Evolutionary conservation across 106 monocot genomes (phyloP).

Genomic region (Dioscorea dumetorum): DNA sequence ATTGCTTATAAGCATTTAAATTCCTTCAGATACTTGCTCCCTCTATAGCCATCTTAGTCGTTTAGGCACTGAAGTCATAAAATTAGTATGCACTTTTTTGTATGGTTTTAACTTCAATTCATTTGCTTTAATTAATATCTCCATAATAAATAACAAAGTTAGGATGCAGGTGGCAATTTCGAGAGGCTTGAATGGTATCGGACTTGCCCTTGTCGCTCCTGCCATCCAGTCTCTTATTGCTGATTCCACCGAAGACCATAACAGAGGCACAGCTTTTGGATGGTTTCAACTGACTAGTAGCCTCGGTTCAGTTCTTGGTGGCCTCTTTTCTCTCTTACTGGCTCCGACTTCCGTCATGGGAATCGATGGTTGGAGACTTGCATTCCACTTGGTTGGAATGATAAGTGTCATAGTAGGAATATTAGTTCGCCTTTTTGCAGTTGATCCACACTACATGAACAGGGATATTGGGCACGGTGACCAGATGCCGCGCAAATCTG

Average conservation of each 20-base stretch:
- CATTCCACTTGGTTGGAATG: conserved; percentile 69
- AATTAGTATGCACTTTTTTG: too few species aligned
- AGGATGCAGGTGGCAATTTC: conserved; percentile 42
- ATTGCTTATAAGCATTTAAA: too few species aligned
- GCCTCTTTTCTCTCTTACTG: conserved; percentile 55
- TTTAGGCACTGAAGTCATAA: too few species aligned
- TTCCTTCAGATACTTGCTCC: too few species aligned
- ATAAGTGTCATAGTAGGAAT: conserved; percentile 72
- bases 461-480: background rate
- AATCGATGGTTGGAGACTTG: conserved; percentile 81
- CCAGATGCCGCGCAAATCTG: conserved; percentile 15
- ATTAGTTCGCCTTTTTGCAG: conserved; percentile 51
- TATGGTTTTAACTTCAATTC: too few species aligned
- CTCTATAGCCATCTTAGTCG: too few species aligned
- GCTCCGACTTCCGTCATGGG: conserved; percentile 71
- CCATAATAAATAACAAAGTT: background rate
- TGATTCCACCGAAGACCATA: conserved; percentile 70
- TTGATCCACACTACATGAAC: conserved; percentile 52
- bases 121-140: too few species aligned
- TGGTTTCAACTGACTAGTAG: conserved; percentile 71
- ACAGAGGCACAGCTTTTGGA: conserved; percentile 69
- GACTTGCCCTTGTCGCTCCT: conserved; percentile 78
- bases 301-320: conserved; percentile 69
- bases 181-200: conserved; percentile 66
- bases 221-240: conserved; percentile 88